Conservation (phyloP, 768 basidiomycete species). For the Tylopilus vinaceipallidus region DNA sequence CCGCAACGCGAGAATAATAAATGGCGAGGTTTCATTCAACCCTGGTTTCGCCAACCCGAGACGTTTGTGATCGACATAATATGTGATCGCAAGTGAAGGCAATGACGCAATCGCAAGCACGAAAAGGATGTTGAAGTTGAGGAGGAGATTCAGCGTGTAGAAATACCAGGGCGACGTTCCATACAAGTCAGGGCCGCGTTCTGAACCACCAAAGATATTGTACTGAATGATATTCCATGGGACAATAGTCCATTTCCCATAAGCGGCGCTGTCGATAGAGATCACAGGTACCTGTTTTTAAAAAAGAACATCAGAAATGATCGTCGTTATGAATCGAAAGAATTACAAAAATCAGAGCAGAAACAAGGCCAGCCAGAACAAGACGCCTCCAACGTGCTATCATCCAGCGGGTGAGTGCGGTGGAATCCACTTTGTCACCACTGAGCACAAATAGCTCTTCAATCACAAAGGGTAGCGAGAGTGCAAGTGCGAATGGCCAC, state of each 20-base stretch:
- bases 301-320: background rate
- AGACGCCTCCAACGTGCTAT: constrained; percentile 59
- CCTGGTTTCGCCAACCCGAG: constrained; percentile 54
- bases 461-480: constrained; percentile 84
- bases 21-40: constrained; percentile 71
- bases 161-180: constrained; percentile 87
- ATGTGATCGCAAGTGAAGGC: constrained; percentile 75
- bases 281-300: constrained; percentile 80
- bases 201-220: constrained; percentile 82
- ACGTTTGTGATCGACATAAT: constrained; percentile 71
- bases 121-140: constrained; percentile 91
- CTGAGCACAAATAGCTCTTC: constrained; percentile 86
- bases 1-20: constrained; percentile 69
- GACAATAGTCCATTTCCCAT: constrained; percentile 73
- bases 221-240: constrained; percentile 94
- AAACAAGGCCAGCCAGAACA: constrained; percentile 48
- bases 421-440: constrained; percentile 57
- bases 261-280: constrained; percentile 80
- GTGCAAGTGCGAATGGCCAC: constrained; percentile 93
- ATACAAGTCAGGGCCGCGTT: constrained; percentile 88
- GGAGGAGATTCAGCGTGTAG: constrained; percentile 83
- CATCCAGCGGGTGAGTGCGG: constrained; percentile 51
- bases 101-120: constrained; percentile 80
- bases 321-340: background rate
- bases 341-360: constrained; percentile 63